Evolutionary conservation across 1,139 yeast genomes (phyloP), one percentile per base, ranked within the genome.

Genomic region (Casaregolazyma lundiana): DNA sequence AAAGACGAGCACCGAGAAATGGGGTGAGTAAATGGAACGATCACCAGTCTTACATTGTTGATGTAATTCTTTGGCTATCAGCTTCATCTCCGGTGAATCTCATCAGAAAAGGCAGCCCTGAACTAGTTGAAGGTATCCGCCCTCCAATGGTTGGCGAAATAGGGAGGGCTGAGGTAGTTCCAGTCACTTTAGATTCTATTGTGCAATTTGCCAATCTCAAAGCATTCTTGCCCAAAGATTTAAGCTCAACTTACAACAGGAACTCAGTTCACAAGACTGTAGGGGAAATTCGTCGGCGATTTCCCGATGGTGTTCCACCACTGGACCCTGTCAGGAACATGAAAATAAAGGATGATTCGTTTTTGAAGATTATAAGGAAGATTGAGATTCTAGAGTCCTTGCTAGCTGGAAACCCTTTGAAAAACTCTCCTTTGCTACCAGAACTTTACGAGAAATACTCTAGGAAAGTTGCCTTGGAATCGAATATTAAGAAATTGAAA

Each of bases 311-410:
- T 1, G 73, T 92, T 34, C 96, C 97, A 15, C 64, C 80, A 44
- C 75, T 92, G 66, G 97, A 92, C 64, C 98, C 98, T 3, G 73
- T 92, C 36, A 84, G 80, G 51, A 86, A 85, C 61, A 92, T 94
- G 97, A 87, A 89, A 63, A 90, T 94, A 56, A 79, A 77, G 24
- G 96, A 88, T 60, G 78, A 76, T 1, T 86, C 87, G 13, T 92
- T 94, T 70, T 70, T 73, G 56, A 73, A 75, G 46, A 69, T 92
- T 44, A 66, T 87, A 52, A 77, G 81, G 56, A 92, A 92, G 64
- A 80, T 87, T 49, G 90, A 84, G 47, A 92, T 89, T 1, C 72
- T 92, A 53, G 94, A 88, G 59, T 69, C 85, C 1, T 86, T 85
- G 62, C 65, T 89, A 44, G 70, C 73, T 42, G 70, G 82, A 13